phyloP scores from a whole-genome alignment of 306 rosid species.

The Vigna angularis region DNA sequence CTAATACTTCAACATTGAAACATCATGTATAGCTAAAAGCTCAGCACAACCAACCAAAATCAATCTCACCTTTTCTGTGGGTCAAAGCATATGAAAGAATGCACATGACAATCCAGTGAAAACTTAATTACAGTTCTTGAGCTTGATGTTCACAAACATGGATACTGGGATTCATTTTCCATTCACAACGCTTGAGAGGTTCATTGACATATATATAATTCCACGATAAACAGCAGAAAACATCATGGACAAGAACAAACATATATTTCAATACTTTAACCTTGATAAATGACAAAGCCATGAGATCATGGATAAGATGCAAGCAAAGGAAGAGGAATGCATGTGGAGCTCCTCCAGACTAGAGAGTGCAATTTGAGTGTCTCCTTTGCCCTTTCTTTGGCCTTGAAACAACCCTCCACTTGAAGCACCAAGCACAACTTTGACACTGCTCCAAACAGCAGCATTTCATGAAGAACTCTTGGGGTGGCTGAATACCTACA shows the following conservation, averaged over 20 bases:
- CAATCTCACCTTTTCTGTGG: not conserved
- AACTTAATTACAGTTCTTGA: not conserved
- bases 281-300: not conserved
- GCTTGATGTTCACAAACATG: not conserved
- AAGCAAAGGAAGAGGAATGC: constrained; percentile 60
- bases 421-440: constrained; percentile 76
- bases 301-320: constrained; percentile 54
- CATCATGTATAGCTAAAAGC: constrained; percentile 27
- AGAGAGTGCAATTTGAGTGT: constrained; percentile 65
- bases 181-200: constrained; percentile 3
- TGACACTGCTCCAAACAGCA: constrained; percentile 65
- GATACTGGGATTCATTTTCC: constrained; percentile 28
- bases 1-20: constrained; percentile 19
- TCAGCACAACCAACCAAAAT: constrained; percentile 39
- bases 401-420: constrained; percentile 56
- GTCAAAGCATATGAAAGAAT: not conserved
- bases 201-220: constrained; percentile 6
- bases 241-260: not conserved
- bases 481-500: constrained; percentile 57
- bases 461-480: constrained; percentile 66
- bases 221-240: not conserved
- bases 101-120: not conserved
- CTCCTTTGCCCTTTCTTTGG: constrained; percentile 65
- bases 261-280: not conserved
- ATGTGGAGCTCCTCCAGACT: constrained; percentile 69